Base-by-base conservation (phyloP, 257 asterid species). In the Petunia axillaris region DNA sequence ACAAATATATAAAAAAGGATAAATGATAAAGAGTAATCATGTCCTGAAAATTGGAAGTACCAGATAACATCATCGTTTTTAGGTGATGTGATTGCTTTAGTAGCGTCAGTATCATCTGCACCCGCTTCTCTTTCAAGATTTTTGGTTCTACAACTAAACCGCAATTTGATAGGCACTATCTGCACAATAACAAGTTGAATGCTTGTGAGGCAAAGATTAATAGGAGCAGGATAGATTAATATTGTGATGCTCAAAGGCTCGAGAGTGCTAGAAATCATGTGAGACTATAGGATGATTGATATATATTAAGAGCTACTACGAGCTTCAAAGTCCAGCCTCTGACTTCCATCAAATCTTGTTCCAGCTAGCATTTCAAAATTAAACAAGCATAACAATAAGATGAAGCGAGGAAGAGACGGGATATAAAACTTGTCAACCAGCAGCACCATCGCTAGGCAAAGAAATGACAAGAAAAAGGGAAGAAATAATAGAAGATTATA, bases 101-200 rank as follows among this genome's bases (percentile, higher is more conserved):
- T 88, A 78, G 82, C 41, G 68, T 76, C 82, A 79, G 84, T 44
- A 70, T 80, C 89, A 82, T 79, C 81, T 64, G 75, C 81, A 73
- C 70, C 86, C 65, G 84, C 83, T 40, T 85, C 83, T 80, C 74
- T 76, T 64, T 70, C 89, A 85, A 63, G 55, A 80, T 83, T 81
- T 64, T 68, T 83, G 48, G 84, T 80, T 89, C 84, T 89, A 90
- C 97, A 85, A 92, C 89, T 90, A 52, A 95, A 90, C 80, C 78
- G 85, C 87, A 95, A 83, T 81, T 91, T 91, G 71, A 88, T 85
- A 62, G 97, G 99, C 79, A 84, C 88, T 40, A 78, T 78, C 98
- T 94, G 97, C 79, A 63, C 79, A 65, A 75, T 16, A 62, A 77
- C 83, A 67, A 4, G 38, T 75, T 59, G 70, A 65, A 43, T 67